Evolutionary conservation across 768 basidiomycete species (phyloP).

Genomic region (Leccinum barrowsii): DNA sequence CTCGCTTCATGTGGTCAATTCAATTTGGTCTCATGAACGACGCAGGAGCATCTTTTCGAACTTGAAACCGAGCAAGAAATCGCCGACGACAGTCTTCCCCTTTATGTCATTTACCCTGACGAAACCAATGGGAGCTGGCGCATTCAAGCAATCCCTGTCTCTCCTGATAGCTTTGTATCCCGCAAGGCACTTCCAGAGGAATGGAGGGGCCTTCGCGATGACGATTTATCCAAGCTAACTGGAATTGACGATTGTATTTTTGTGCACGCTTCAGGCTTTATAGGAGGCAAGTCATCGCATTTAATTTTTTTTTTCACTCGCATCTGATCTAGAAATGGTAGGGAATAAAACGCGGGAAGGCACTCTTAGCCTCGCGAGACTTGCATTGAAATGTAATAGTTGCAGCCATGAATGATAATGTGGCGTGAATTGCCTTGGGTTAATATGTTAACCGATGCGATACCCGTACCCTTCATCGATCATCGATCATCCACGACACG

Average conservation of each 20-base stretch:
- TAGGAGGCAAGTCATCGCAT: constrained; percentile 63
- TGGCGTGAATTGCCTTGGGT: constrained; percentile 14
- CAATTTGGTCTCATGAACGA: constrained; percentile 11
- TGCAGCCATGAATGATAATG: constrained; percentile 15
- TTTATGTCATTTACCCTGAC: constrained; percentile 91
- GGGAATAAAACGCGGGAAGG: constrained; percentile 91
- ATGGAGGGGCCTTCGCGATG: constrained; percentile 92
- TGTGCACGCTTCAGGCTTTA: constrained; percentile 95
- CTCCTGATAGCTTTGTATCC: constrained; percentile 82
- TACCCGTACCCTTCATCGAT: constrained; percentile 1
- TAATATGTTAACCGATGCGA: constrained; percentile 5
- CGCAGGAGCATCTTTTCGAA: constrained; percentile 85
- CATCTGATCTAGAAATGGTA: constrained; percentile 29
- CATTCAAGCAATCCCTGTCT: constrained; percentile 84
- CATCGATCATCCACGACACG: constrained; percentile 7
- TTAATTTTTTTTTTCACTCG: background rate
- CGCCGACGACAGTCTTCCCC: constrained; percentile 48
- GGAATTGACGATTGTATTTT: constrained; percentile 87
- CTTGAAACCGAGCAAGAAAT: constrained; percentile 62
- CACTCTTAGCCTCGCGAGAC: constrained; percentile 72
- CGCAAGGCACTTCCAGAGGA: constrained; percentile 88
- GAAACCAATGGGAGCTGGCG: constrained; percentile 77
- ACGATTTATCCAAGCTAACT: constrained; percentile 63
- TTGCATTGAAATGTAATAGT: constrained; percentile 47
- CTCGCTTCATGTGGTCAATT: background rate